These are phyloP conservation scores for Nemania diffusa DNA, from an alignment of 2,329 filamentous ascomycete species.

Conservation along the genomic window DNA sequence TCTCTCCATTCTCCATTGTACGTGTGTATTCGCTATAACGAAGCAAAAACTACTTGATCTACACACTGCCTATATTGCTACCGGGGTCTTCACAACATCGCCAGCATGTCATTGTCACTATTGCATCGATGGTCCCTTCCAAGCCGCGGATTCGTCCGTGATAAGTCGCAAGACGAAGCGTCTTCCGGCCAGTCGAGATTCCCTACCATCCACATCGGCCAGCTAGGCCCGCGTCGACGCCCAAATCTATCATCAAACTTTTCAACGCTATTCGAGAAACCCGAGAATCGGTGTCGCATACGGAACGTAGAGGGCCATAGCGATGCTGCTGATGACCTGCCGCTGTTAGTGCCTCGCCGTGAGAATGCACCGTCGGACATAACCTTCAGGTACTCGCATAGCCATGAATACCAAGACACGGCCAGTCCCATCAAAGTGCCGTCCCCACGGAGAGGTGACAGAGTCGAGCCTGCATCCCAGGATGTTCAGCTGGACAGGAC, in stretches of 20 bases:
- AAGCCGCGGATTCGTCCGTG: constrained; percentile 27
- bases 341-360: constrained; percentile 6
- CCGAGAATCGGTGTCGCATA: constrained; percentile 24
- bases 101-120: constrained; percentile 36
- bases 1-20: neutral
- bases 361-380: constrained; percentile 28
- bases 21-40: constrained; percentile 2
- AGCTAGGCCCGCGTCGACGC: constrained; percentile 18
- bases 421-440: neutral
- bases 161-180: constrained; percentile 21
- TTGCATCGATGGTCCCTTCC: constrained; percentile 37
- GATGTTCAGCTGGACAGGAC: neutral
- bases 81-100: neutral
- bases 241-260: constrained; percentile 32
- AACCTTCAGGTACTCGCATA: constrained; percentile 8
- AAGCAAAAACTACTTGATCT: neutral
- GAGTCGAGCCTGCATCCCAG: neutral
- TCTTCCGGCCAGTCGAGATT: constrained; percentile 21
- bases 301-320: neutral
- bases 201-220: constrained; percentile 32
- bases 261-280: constrained; percentile 33
- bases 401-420: neutral
- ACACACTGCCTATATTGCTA: constrained; percentile 23
- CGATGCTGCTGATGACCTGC: constrained; percentile 1
- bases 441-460: neutral